Conservation (phyloP, 2,329 filamentous ascomycete genomes). For the Talaromyces sp. region DNA sequence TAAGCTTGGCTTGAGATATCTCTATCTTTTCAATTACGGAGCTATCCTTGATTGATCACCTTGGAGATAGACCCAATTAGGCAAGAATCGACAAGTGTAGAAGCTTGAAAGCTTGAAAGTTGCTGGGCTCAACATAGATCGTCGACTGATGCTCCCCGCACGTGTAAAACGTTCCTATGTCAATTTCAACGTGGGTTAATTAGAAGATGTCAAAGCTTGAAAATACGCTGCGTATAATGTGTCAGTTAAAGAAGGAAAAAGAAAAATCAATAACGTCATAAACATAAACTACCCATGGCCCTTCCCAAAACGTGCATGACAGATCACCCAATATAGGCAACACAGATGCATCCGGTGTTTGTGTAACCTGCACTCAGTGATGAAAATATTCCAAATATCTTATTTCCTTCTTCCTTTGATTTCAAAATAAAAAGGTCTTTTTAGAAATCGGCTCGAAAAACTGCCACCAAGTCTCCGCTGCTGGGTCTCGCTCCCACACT, state of each 20-base stretch:
- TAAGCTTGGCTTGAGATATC: background rate
- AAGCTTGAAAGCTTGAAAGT: background rate
- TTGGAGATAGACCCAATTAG: background rate
- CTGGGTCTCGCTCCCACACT: conserved; percentile 1
- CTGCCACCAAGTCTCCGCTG: conserved; percentile 10
- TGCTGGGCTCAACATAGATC: background rate
- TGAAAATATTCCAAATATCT: background rate
- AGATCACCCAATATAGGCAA: background rate
- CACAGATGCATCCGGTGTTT: background rate
- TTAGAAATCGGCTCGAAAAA: conserved; percentile 11
- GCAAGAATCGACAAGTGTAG: background rate
- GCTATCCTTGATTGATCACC: background rate
- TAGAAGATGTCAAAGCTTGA: background rate
- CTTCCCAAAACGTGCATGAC: background rate
- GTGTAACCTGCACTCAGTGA: background rate
- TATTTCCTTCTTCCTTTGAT: too few relatives aligned
- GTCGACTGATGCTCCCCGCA: background rate
- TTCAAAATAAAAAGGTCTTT: conserved; percentile 12
- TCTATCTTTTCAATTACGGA: background rate
- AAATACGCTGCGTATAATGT: background rate
- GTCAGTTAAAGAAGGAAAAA: background rate
- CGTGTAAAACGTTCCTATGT: background rate
- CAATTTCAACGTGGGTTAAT: background rate
- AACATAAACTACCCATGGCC: background rate
- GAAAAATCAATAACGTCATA: background rate